phyloP scores from a whole-genome alignment of 208 protist genomes.

The Novymonas esmeraldas region DNA sequence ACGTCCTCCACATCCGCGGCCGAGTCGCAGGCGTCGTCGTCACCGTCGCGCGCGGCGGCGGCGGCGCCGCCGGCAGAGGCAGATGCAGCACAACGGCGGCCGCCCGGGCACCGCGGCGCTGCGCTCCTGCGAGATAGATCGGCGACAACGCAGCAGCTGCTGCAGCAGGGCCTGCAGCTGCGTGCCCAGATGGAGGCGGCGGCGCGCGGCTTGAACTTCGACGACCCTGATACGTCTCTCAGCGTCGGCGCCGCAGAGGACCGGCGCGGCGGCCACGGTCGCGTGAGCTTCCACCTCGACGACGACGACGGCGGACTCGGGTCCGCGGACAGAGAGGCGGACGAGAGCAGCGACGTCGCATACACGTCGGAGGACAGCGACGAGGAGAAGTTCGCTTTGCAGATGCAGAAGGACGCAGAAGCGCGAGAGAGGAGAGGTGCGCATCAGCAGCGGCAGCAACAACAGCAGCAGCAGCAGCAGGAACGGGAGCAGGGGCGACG shows the following conservation, averaged over 20 bases:
- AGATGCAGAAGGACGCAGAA: slow-evolving; percentile 37
- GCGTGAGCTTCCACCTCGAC: neutral
- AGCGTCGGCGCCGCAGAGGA: neutral
- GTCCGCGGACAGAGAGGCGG: slow-evolving; percentile 2
- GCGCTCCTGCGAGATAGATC: slow-evolving; percentile 12
- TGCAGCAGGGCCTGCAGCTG: slow-evolving; percentile 44
- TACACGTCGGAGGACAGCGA: slow-evolving; percentile 61
- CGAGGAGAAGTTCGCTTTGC: slow-evolving; percentile 46
- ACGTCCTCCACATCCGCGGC: slow-evolving; percentile 4
- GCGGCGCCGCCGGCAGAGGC: neutral
- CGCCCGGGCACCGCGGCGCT: neutral
- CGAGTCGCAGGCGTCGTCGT: slow-evolving; percentile 1
- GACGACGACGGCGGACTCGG: neutral
- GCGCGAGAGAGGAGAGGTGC: slow-evolving; percentile 16
- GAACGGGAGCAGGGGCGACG: too few relatives aligned
- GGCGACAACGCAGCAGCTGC: slow-evolving; percentile 31
- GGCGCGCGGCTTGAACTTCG: slow-evolving; percentile 8
- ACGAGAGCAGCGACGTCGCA: slow-evolving; percentile 2
- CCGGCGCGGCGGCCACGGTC: slow-evolving; percentile 1
- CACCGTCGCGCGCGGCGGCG: neutral
- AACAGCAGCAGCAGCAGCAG: slow-evolving; percentile 3
- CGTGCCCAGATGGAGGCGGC: slow-evolving; percentile 53
- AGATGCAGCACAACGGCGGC: too few relatives aligned
- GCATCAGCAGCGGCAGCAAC: slow-evolving; percentile 9
- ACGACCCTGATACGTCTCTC: neutral